phyloP scores from a whole-genome alignment of 2,329 filamentous ascomycete species.

The Microsporum ferrugineum region DNA sequence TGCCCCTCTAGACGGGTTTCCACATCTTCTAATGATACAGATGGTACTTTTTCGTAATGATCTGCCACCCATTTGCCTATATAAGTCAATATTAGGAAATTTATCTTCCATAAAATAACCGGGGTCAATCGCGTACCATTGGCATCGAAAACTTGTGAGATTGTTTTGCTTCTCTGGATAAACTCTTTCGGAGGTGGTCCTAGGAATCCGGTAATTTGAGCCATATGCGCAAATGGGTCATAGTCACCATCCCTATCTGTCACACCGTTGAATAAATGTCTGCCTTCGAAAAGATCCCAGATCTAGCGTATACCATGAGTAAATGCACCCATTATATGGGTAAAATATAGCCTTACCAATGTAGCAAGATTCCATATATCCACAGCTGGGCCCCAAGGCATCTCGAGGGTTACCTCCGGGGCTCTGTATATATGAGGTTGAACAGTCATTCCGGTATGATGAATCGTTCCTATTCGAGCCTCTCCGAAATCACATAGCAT shows the following conservation, averaged over 20 bases:
- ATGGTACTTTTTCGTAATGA: background rate
- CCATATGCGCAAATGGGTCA: slow-evolving; percentile 1
- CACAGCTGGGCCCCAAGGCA: slow-evolving; percentile 21
- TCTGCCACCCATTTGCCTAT: background rate
- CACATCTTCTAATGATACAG: background rate
- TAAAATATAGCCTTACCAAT: background rate
- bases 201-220: background rate
- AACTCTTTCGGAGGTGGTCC: slow-evolving; percentile 6
- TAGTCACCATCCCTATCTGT: background rate
- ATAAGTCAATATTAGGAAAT: background rate
- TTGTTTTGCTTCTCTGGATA: background rate
- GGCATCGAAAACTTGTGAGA: slow-evolving; percentile 8
- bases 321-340: background rate
- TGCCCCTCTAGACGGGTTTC: background rate
- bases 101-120: background rate
- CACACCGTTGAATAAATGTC: slow-evolving; percentile 11
- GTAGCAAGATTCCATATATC: slow-evolving; percentile 24
- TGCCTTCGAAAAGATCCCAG: slow-evolving; percentile 16
- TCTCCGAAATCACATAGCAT: background rate
- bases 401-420: slow-evolving; percentile 22
- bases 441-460: slow-evolving; percentile 8
- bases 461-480: background rate
- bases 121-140: background rate
- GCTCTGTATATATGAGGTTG: slow-evolving; percentile 22
- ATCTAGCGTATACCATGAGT: slow-evolving; percentile 8